Percentiles rank a stretch among this genome's conserved stretches.
Conservation (phyloP, 768 basidiomycete genomes). For the Amyloporia xantha region DNA sequence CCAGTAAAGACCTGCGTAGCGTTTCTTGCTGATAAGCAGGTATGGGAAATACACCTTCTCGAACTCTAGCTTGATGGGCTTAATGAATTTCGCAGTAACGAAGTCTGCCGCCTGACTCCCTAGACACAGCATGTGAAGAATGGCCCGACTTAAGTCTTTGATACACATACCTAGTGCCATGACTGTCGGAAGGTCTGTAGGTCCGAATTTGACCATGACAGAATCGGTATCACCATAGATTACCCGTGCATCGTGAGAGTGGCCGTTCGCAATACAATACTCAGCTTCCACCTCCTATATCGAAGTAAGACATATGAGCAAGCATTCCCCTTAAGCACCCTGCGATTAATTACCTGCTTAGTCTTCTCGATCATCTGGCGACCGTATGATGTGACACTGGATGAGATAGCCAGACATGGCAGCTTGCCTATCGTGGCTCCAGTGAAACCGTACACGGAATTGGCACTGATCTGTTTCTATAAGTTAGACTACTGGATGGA, state of each 20-base stretch:
- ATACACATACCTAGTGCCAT: constrained; percentile 76
- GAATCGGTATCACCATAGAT: constrained; percentile 99
- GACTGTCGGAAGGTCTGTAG: constrained; percentile 74
- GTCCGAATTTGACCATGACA: constrained; percentile 97
- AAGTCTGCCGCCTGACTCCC: constrained; percentile 89
- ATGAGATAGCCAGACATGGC: constrained; percentile 93
- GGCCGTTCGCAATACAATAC: constrained; percentile 81
- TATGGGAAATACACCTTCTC: constrained; percentile 99
- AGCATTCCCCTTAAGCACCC: too few species aligned
- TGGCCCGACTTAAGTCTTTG: background rate
- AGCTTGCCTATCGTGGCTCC: constrained; percentile 97
- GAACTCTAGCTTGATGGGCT: constrained; percentile 98
- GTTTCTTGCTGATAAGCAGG: constrained; percentile 95
- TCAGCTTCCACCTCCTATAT: constrained; percentile 80
- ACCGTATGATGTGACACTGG: constrained; percentile 92
- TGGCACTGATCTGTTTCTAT: constrained; percentile 83
- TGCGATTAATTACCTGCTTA: constrained; percentile 50
- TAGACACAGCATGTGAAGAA: constrained; percentile 24
- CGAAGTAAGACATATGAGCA: background rate
- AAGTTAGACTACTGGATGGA: background rate
- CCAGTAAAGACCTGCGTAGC: constrained; percentile 98
- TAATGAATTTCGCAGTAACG: constrained; percentile 86
- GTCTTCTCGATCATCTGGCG: constrained; percentile 99
- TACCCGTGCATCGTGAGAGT: constrained; percentile 82
- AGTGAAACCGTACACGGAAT: constrained; percentile 98